Percentiles rank a stretch among this genome's conserved stretches.
Conservation (phyloP, 164 flowering plant genomes). For the Umbilicus rupestris region DNA sequence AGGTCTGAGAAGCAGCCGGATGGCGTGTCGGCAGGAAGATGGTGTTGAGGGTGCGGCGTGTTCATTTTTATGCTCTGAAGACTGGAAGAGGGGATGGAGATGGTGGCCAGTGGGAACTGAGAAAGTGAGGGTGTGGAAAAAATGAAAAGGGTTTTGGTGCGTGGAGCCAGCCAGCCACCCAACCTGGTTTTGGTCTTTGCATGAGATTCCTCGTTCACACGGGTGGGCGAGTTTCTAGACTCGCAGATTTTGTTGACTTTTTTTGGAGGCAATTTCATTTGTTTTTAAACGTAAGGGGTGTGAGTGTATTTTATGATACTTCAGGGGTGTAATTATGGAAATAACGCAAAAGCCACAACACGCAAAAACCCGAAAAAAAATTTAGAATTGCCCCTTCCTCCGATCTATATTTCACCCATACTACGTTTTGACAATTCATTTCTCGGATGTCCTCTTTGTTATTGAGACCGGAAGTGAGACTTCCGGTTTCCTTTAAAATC, state of each 20-base stretch:
- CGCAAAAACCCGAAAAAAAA: too few species aligned
- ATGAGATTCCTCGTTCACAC: slow-evolving; percentile 5
- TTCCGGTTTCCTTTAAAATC: too few species aligned
- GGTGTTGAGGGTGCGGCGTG: not conserved
- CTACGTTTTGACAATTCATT: too few species aligned
- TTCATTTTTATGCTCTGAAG: not conserved
- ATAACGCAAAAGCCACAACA: too few species aligned
- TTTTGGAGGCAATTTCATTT: too few species aligned
- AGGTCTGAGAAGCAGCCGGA: not conserved
- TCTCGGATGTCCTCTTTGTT: too few species aligned
- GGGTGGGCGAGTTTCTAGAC: not conserved
- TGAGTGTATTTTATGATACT: too few species aligned
- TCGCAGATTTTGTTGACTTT: not conserved
- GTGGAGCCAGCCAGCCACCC: not conserved
- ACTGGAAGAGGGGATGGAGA: not conserved
- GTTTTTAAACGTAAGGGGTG: too few species aligned
- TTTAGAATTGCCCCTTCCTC: too few species aligned
- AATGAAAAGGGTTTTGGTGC: not conserved
- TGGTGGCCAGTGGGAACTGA: not conserved
- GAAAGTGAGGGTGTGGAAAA: not conserved
- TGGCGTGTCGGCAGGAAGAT: slow-evolving; percentile 2
- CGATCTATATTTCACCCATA: too few species aligned
- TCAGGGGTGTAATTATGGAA: too few species aligned
- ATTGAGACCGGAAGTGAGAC: too few species aligned
- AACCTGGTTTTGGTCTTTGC: not conserved